phyloP scores from a whole-genome alignment of 1,284 basidiomycete genomes.

The Volvariella volvacea region DNA sequence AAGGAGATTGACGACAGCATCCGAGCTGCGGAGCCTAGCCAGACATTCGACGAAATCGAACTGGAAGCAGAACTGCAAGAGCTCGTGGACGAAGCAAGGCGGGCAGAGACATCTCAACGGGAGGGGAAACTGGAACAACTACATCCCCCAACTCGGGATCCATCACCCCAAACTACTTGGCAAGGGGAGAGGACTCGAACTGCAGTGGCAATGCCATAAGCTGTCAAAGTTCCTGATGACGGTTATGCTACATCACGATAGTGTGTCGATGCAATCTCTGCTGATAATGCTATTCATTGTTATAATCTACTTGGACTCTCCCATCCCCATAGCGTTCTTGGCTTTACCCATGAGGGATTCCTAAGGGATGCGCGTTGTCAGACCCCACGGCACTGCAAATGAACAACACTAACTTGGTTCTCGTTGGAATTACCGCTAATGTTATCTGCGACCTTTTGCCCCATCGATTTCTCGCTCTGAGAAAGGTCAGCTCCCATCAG shows the following conservation, averaged over 20 bases:
- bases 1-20: constrained; percentile 80
- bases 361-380: constrained; percentile 15
- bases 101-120: constrained; percentile 4
- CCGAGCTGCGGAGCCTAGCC: constrained; percentile 35
- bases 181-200: constrained; percentile 1
- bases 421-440: constrained; percentile 36
- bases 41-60: constrained; percentile 51
- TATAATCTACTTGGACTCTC: constrained; percentile 19
- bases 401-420: constrained; percentile 21
- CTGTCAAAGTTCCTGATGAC: no score
- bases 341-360: constrained; percentile 40
- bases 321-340: constrained; percentile 44
- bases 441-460: constrained; percentile 38
- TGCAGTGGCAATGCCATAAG: neutral
- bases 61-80: constrained; percentile 55
- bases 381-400: no score
- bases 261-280: no score
- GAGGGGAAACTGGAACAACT: constrained; percentile 12
- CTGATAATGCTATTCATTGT: constrained; percentile 5
- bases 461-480: constrained; percentile 39
- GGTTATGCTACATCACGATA: no score
- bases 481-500: neutral
- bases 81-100: constrained; percentile 41
- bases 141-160: no score
- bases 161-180: neutral